These are phyloP conservation scores for Colletotrichum salicis DNA, from an alignment of 2,329 filamentous ascomycete species.

Conservation along the genomic window DNA sequence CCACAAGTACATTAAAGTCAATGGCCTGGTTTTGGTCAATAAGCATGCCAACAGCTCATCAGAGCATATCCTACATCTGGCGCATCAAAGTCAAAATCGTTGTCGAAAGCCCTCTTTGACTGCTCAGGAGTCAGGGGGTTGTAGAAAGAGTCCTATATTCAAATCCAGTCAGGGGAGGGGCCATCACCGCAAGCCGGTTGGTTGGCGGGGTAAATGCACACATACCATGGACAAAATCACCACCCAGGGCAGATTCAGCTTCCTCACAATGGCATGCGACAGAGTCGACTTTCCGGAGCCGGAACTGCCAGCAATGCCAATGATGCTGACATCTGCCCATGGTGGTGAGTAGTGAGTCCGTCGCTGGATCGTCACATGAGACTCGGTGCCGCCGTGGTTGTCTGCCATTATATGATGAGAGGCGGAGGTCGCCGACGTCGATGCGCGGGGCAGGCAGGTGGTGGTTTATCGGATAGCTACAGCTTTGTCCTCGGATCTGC, in stretches of 20 bases:
- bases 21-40: slow-evolving; percentile 67
- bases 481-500: slow-evolving; percentile 21
- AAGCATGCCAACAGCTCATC: background rate
- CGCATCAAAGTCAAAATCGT: slow-evolving; percentile 96
- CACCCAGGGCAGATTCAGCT: slow-evolving; percentile 95
- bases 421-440: slow-evolving; percentile 26
- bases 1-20: slow-evolving; percentile 89
- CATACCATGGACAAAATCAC: slow-evolving; percentile 95
- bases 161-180: slow-evolving; percentile 9
- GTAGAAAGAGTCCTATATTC: slow-evolving; percentile 89
- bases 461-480: slow-evolving; percentile 14
- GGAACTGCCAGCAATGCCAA: slow-evolving; percentile 94
- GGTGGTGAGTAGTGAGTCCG: slow-evolving; percentile 87
- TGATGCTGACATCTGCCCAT: slow-evolving; percentile 96
- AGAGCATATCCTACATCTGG: slow-evolving; percentile 65
- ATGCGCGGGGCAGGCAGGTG: background rate
- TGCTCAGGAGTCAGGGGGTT: slow-evolving; percentile 85
- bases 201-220: slow-evolving; percentile 36
- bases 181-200: background rate
- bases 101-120: slow-evolving; percentile 82
- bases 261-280: slow-evolving; percentile 88
- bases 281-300: slow-evolving; percentile 95
- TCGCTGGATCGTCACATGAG: slow-evolving; percentile 62
- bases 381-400: slow-evolving; percentile 40
- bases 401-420: slow-evolving; percentile 24